phyloP scores from a whole-genome alignment of 2,329 filamentous ascomycete genomes.

The Aspergillus quadricinctus region DNA sequence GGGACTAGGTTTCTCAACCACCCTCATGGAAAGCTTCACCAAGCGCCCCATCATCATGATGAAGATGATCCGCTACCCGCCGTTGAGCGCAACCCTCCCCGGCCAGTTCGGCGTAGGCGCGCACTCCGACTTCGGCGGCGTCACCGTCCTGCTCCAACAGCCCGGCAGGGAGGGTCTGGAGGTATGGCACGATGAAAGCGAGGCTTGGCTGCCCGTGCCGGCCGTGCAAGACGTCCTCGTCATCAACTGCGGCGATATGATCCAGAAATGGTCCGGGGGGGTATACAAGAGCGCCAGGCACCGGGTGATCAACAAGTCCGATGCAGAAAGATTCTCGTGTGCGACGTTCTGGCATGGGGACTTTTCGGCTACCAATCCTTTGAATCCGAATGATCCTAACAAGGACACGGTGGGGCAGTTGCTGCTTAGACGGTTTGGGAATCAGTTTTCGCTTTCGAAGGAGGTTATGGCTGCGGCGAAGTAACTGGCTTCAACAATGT shows the following conservation, averaged over 20 bases:
- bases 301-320: slow-evolving; percentile 18
- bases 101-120: slow-evolving; percentile 27
- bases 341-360: slow-evolving; percentile 3
- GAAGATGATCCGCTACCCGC: slow-evolving; percentile 31
- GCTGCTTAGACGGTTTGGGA: no score
- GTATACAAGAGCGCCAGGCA: slow-evolving; percentile 16
- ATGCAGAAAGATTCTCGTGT: not conserved
- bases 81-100: slow-evolving; percentile 31
- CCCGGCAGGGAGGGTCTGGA: slow-evolving; percentile 18
- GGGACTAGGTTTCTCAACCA: not conserved
- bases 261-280: slow-evolving; percentile 17
- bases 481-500: no score
- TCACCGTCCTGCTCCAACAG: slow-evolving; percentile 24
- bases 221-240: slow-evolving; percentile 36
- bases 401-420: not conserved
- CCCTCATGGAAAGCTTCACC: not conserved
- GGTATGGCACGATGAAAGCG: slow-evolving; percentile 17
- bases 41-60: not conserved
- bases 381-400: not conserved
- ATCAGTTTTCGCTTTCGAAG: no score
- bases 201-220: slow-evolving; percentile 27
- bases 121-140: slow-evolving; percentile 24
- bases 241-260: slow-evolving; percentile 26
- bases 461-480: no score
- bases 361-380: not conserved